Evolutionary conservation across 1,284 basidiomycete genomes (phyloP).

Genomic region (Thecaphora thlaspeos): DNA sequence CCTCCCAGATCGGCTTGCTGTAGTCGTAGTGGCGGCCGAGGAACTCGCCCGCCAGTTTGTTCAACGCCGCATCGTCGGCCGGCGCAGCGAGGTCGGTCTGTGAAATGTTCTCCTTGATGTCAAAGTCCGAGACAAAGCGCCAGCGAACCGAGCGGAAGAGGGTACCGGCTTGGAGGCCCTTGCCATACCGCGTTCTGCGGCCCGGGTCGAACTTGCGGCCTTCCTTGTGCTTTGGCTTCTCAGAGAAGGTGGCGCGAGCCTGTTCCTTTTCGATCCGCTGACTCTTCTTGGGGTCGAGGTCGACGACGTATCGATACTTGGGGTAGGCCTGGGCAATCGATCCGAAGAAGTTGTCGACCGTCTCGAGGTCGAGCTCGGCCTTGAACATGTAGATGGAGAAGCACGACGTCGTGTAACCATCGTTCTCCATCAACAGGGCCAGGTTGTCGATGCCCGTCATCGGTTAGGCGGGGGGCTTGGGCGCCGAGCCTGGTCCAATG

Average conservation of each 20-base stretch:
- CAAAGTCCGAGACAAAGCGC: constrained; percentile 53
- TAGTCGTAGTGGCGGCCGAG: constrained; percentile 53
- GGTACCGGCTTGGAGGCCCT: constrained; percentile 47
- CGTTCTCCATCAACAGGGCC: constrained; percentile 53
- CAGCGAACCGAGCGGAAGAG: constrained; percentile 46
- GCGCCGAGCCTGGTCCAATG: constrained; percentile 30
- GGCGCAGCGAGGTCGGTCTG: constrained; percentile 28
- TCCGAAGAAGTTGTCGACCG: constrained; percentile 53
- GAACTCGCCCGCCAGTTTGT: constrained; percentile 50
- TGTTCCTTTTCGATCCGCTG: constrained; percentile 22
- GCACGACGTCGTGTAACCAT: constrained; percentile 52
- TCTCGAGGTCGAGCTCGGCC: constrained; percentile 48
- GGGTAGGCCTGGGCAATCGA: constrained; percentile 51
- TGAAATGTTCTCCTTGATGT: constrained; percentile 52
- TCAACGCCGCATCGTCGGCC: constrained; percentile 43
- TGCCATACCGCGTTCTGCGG: constrained; percentile 39
- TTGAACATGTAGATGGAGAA: constrained; percentile 57
- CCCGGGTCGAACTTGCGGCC: constrained; percentile 26
- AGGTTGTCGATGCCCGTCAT: constrained; percentile 56
- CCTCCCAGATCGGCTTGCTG: constrained; percentile 56
- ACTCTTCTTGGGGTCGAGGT: constrained; percentile 48
- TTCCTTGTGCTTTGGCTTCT: constrained; percentile 3
- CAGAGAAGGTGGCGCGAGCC: not conserved
- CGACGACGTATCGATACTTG: constrained; percentile 53
- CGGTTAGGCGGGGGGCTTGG: constrained; percentile 39